Evolutionary conservation across 257 asterid genomes (phyloP), one percentile per base, ranked within the genome.

Genomic region (Solanum neorickii): DNA sequence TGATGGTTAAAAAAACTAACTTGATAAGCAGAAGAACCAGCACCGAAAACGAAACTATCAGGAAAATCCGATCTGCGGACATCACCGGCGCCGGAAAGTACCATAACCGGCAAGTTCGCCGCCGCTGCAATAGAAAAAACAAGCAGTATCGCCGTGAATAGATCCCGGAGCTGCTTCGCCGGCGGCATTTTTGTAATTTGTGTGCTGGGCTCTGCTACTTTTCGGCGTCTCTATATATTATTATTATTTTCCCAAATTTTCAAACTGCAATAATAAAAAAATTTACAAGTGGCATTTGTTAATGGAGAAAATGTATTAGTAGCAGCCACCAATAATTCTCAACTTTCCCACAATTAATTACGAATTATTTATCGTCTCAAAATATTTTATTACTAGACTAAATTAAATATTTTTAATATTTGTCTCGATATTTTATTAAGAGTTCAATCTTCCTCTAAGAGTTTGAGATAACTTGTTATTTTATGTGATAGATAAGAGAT

Each of bases 11-110:
- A 15, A 74, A 11, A 10, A 74, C 82, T 18, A 7, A 88, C 90
- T 52, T 88, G 90, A 86, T 82, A 86, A 6, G 90, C 87, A 8
- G 90, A 88, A 44, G 56, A 52, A 16, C 90, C 88, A 7, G 87
- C 73, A n/a, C 88, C 90, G 33, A 88, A 88, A 29, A 88, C 85
- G 37, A 88, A 88, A 49, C 69, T 83, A 23, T 39, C 76, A 11
- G 87, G 90, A 33, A 88, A 88, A 59, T 88, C 87, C n/a, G 84
- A 29, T 82, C 90, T 86, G 5, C 47, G 76, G 29, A 47, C 37
- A 70, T 88, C 23, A 42, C 5, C 83, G 23, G 35, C 59, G 12
- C 37, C 59, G 59, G 83, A 76, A 76, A 68, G 16, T 12, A 74
- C 83, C 13, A 12, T 0, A 42, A n/a, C 83, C 83, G 59, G 60